phyloP scores from a whole-genome alignment of 2,329 filamentous ascomycete genomes.

The Colletotrichum neosansevieriae region DNA sequence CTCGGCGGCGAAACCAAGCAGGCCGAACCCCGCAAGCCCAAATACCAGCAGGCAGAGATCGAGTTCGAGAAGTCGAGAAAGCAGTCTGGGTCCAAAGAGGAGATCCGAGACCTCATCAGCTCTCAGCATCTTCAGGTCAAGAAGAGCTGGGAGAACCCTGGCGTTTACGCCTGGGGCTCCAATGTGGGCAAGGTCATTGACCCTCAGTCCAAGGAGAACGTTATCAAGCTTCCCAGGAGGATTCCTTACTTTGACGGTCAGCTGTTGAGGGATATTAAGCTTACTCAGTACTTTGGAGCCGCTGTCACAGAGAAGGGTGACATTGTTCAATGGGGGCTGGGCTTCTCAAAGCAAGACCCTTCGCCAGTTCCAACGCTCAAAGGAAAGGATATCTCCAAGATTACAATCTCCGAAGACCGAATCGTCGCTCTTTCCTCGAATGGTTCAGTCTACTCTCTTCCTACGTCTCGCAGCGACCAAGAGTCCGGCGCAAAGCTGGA shows the following conservation, averaged over 20 bases:
- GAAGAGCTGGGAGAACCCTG: slow-evolving; percentile 83
- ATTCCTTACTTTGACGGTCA: slow-evolving; percentile 87
- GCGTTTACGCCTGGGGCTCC: slow-evolving; percentile 93
- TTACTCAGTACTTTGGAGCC: slow-evolving; percentile 84
- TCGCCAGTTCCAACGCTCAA: slow-evolving; percentile 78
- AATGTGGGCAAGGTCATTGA: slow-evolving; percentile 89
- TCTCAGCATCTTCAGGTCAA: slow-evolving; percentile 91
- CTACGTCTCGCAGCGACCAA: slow-evolving; percentile 81
- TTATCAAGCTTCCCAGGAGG: slow-evolving; percentile 83
- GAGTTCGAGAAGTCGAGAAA: slow-evolving; percentile 76
- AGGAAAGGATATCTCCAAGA: slow-evolving; percentile 83
- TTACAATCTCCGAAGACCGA: slow-evolving; percentile 84
- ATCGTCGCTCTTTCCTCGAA: slow-evolving; percentile 81
- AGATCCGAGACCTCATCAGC: slow-evolving; percentile 81
- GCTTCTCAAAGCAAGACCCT: slow-evolving; percentile 73
- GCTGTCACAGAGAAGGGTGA: slow-evolving; percentile 91
- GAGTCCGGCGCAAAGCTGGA: slow-evolving; percentile 70
- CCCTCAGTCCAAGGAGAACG: slow-evolving; percentile 80
- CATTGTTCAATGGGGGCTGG: slow-evolving; percentile 90
- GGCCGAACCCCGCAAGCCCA: slow-evolving; percentile 26
- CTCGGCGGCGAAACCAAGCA: slow-evolving; percentile 17
- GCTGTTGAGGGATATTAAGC: slow-evolving; percentile 86
- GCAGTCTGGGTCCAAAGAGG: slow-evolving; percentile 72
- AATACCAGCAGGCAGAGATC: slow-evolving; percentile 63
- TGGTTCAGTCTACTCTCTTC: slow-evolving; percentile 87